Percentiles rank a stretch among this genome's conserved stretches.
phyloP scores from a whole-genome alignment of 371 early-diverging fungal genomes.

The Zopfochytrium polystomum region DNA sequence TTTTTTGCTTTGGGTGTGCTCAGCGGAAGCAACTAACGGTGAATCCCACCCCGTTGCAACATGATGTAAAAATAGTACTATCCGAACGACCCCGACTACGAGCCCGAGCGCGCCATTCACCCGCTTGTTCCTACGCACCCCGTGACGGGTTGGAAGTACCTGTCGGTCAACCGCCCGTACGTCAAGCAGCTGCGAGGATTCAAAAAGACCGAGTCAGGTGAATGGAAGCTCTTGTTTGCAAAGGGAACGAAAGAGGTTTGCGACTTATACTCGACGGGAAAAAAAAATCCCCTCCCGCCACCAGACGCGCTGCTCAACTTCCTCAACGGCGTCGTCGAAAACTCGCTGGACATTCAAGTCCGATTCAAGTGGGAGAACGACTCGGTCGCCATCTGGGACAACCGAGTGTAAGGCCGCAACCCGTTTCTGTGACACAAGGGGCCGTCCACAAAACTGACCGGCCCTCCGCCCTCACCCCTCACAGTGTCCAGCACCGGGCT shows the following conservation, averaged over 20 bases:
- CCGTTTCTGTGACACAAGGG: not conserved
- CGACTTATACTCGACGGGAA: too few relatives aligned
- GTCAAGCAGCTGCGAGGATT: conserved; percentile 54
- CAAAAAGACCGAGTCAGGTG: too few relatives aligned
- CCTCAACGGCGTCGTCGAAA: not conserved
- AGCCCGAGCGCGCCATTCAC: not conserved
- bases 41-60: too few relatives aligned
- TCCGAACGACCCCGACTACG: conserved; percentile 8
- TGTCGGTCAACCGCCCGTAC: conserved; percentile 57
- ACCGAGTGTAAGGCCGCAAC: too few relatives aligned
- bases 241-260: too few relatives aligned
- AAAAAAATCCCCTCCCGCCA: too few relatives aligned
- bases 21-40: too few relatives aligned
- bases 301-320: not conserved
- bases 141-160: conserved; percentile 61
- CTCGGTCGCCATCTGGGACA: not conserved
- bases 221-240: too few relatives aligned
- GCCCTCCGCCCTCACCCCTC: too few relatives aligned
- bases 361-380: not conserved
- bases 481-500: too few relatives aligned
- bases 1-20: too few relatives aligned
- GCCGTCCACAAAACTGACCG: not conserved
- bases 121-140: conserved; percentile 61
- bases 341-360: not conserved
- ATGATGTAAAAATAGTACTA: too few relatives aligned